A percentile compares a stretch with the other conserved stretches of the same genome.
These are phyloP conservation scores for Auricularia cornea DNA, from an alignment of 768 basidiomycete species.

Conservation along the genomic window DNA sequence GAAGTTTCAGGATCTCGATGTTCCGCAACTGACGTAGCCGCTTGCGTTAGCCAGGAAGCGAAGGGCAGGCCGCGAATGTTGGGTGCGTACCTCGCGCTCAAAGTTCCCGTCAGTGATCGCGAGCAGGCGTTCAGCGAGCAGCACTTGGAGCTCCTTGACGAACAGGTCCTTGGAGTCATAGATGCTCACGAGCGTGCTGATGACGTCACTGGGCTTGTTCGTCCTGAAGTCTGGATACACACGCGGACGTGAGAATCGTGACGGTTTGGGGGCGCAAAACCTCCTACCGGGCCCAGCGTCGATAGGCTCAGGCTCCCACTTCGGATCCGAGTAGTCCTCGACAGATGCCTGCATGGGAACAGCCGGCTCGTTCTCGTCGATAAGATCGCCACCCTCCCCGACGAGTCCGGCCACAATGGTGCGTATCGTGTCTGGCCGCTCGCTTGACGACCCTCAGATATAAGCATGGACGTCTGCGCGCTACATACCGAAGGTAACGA, in stretches of 20 bases:
- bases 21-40: constrained; percentile 59
- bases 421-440: constrained; percentile 86
- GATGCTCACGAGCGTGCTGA: constrained; percentile 94
- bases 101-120: constrained; percentile 71
- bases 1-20: constrained; percentile 88
- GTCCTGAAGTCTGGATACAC: constrained; percentile 71
- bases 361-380: constrained; percentile 78
- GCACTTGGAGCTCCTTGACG: constrained; percentile 87
- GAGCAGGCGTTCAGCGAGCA: constrained; percentile 81
- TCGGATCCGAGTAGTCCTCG: constrained; percentile 85
- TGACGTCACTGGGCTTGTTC: constrained; percentile 85
- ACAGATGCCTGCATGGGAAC: constrained; percentile 63
- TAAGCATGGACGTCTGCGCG: constrained; percentile 2
- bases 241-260: not conserved
- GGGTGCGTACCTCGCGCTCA: constrained; percentile 49
- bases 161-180: constrained; percentile 97
- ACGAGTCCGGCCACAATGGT: constrained; percentile 89
- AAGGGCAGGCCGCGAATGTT: not conserved
- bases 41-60: not conserved
- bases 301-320: constrained; percentile 94
- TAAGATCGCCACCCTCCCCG: constrained; percentile 76
- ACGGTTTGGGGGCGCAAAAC: not conserved
- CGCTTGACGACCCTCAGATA: constrained; percentile 32
- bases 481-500: constrained; percentile 66
- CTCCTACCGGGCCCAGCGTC: constrained; percentile 84